Conservation (phyloP, 2,329 filamentous ascomycete genomes). For the Iodosphaeria phyllophila region DNA sequence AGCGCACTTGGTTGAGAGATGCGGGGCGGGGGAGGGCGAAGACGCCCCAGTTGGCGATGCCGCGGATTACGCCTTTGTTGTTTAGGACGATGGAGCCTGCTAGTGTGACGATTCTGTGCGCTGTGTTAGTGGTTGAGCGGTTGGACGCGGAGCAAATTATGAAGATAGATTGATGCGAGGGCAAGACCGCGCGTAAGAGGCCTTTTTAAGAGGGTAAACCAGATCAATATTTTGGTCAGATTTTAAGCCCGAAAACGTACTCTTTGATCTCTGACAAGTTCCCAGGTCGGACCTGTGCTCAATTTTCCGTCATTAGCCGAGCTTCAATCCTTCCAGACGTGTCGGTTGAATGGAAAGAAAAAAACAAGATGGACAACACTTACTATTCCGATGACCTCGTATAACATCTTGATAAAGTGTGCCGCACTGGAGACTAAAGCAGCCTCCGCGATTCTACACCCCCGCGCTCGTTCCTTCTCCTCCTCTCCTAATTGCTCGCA, state of each 20-base stretch:
- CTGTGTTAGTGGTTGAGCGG: slow-evolving; percentile 2
- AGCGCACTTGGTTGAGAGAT: slow-evolving; percentile 63
- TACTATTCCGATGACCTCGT: slow-evolving; percentile 94
- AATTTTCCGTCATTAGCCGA: not conserved
- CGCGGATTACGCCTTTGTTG: slow-evolving; percentile 75
- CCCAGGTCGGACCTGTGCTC: slow-evolving; percentile 67
- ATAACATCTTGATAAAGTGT: slow-evolving; percentile 78
- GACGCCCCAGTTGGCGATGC: slow-evolving; percentile 86
- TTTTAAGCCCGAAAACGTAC: slow-evolving; percentile 31
- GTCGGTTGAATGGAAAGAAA: not conserved
- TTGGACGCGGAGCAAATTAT: slow-evolving; percentile 1
- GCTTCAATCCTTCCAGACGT: not conserved
- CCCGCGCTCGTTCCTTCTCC: too few species aligned
- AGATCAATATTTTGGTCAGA: slow-evolving; percentile 1
- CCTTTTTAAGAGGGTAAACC: slow-evolving; percentile 1
- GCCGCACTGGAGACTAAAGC: too few species aligned
- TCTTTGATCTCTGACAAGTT: slow-evolving; percentile 87
- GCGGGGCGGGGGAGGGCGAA: slow-evolving; percentile 70
- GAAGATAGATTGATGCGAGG: not conserved
- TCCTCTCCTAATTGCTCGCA: too few species aligned
- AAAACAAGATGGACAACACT: slow-evolving; percentile 14
- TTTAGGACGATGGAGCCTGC: slow-evolving; percentile 68
- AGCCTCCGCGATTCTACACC: too few species aligned
- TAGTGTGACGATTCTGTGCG: slow-evolving; percentile 62
- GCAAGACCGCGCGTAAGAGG: not conserved